A percentile compares a stretch with the other conserved stretches of the same genome.
Conservation (phyloP, 257 asterid species). For the Fraxinus quadrangulata region DNA sequence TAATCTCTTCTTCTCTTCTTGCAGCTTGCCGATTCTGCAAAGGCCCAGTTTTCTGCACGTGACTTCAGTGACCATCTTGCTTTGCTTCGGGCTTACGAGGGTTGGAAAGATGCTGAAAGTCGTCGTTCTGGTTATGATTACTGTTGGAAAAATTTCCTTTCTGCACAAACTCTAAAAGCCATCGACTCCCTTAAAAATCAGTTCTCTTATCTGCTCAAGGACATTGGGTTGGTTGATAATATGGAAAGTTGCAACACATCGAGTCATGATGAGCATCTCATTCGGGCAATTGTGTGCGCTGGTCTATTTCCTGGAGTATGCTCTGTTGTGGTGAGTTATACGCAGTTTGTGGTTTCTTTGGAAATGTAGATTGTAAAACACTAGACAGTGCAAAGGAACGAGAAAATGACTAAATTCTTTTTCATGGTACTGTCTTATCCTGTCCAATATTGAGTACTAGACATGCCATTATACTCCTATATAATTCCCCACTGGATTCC, state of each 20-base stretch:
- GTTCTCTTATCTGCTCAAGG: slow-evolving; percentile 74
- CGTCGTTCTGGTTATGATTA: slow-evolving; percentile 70
- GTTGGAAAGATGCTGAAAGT: slow-evolving; percentile 91
- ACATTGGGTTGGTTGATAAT: slow-evolving; percentile 62
- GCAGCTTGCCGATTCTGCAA: slow-evolving; percentile 96
- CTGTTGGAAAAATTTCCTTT: slow-evolving; percentile 91
- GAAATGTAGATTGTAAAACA: neutral
- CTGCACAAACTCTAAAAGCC: slow-evolving; percentile 85
- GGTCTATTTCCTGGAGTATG: slow-evolving; percentile 95
- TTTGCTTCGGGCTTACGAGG: slow-evolving; percentile 80
- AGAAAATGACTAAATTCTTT: neutral
- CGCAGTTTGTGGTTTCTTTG: neutral
- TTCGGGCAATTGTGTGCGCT: slow-evolving; percentile 78
- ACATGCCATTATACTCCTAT: neutral
- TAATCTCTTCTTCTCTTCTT: slow-evolving; percentile 30
- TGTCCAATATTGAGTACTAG: neutral
- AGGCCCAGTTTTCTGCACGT: slow-evolving; percentile 84
- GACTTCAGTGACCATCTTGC: slow-evolving; percentile 90
- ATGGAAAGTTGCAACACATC: slow-evolving; percentile 66
- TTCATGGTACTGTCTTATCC: neutral
- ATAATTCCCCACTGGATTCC: neutral
- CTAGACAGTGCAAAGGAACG: neutral
- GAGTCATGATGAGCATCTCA: slow-evolving; percentile 75
- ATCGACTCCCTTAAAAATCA: slow-evolving; percentile 89
- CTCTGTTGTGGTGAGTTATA: slow-evolving; percentile 81